phyloP scores from a whole-genome alignment of 176 grass and related monocot genomes.

The Paspalum vaginatum region DNA sequence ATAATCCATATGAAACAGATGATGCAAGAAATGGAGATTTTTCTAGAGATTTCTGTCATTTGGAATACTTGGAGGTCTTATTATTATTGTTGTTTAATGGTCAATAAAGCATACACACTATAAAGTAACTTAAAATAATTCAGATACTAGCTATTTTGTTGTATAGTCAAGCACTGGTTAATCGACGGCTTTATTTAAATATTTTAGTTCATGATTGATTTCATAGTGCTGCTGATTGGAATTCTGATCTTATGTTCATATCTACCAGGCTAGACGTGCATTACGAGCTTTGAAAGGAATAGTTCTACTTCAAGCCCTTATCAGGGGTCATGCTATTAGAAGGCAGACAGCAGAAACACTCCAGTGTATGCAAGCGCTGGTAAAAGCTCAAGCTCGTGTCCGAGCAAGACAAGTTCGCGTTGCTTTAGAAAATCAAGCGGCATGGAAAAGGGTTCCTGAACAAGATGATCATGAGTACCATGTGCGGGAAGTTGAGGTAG shows the following conservation, averaged over 20 bases:
- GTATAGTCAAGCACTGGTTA: not conserved
- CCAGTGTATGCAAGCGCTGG: slow-evolving; percentile 85
- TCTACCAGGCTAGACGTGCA: slow-evolving; percentile 81
- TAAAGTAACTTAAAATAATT: slow-evolving; percentile 30
- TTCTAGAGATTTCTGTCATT: slow-evolving; percentile 1
- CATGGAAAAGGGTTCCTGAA: slow-evolving; percentile 57
- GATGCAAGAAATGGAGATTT: slow-evolving; percentile 30
- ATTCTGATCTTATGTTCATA: slow-evolving; percentile 34
- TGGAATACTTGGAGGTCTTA: slow-evolving; percentile 4
- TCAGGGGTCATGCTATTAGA: slow-evolving; percentile 86
- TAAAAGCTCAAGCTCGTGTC: slow-evolving; percentile 88
- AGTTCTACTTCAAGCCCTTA: slow-evolving; percentile 89
- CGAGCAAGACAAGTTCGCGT: slow-evolving; percentile 78
- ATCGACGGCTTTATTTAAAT: not conserved
- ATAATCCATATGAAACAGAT: not conserved
- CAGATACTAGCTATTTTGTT: slow-evolving; percentile 26
- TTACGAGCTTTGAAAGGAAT: slow-evolving; percentile 94
- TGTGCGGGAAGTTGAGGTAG: slow-evolving; percentile 87
- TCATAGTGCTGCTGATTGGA: slow-evolving; percentile 10
- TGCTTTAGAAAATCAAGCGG: slow-evolving; percentile 77
- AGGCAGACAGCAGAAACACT: slow-evolving; percentile 91
- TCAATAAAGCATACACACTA: slow-evolving; percentile 14
- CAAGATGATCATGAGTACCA: slow-evolving; percentile 50
- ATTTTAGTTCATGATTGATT: slow-evolving; percentile 36
- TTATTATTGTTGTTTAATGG: slow-evolving; percentile 22